phyloP scores from a whole-genome alignment of 2,329 filamentous ascomycete species.

The Pseudogymnoascus sp. region DNA sequence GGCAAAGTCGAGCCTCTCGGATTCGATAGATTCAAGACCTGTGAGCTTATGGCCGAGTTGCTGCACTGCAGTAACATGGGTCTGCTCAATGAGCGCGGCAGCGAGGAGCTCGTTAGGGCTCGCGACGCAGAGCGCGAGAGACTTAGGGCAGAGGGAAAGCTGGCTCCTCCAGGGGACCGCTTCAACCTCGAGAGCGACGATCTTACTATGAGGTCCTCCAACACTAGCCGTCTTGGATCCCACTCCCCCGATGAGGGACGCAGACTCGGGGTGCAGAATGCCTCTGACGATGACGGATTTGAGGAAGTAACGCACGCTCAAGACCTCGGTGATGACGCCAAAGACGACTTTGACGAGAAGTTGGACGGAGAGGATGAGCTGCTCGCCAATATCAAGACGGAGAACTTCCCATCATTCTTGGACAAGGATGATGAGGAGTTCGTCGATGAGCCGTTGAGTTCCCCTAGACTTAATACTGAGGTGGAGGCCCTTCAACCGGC shows the following conservation, averaged over 20 bases:
- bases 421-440: constrained; percentile 65
- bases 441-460: constrained; percentile 69
- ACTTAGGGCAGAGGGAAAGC: constrained; percentile 67
- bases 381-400: constrained; percentile 27
- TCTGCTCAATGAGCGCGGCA: constrained; percentile 81
- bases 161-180: constrained; percentile 40
- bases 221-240: constrained; percentile 35
- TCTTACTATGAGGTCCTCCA: constrained; percentile 50
- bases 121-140: constrained; percentile 76
- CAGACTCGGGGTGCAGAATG: constrained; percentile 69
- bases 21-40: constrained; percentile 98
- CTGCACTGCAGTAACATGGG: constrained; percentile 99
- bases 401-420: constrained; percentile 35
- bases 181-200: constrained; percentile 46
- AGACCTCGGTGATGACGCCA: constrained; percentile 65
- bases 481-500: constrained; percentile 47
- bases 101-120: constrained; percentile 74
- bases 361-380: constrained; percentile 45
- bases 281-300: constrained; percentile 81
- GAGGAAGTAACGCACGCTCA: constrained; percentile 72
- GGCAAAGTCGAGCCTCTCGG: constrained; percentile 86
- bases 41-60: constrained; percentile 95
- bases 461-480: constrained; percentile 55
- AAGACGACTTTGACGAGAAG: constrained; percentile 58
- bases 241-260: constrained; percentile 58